Base-by-base conservation (phyloP, 2,329 filamentous ascomycete genomes). In the Keithomyces neogunnii region DNA sequence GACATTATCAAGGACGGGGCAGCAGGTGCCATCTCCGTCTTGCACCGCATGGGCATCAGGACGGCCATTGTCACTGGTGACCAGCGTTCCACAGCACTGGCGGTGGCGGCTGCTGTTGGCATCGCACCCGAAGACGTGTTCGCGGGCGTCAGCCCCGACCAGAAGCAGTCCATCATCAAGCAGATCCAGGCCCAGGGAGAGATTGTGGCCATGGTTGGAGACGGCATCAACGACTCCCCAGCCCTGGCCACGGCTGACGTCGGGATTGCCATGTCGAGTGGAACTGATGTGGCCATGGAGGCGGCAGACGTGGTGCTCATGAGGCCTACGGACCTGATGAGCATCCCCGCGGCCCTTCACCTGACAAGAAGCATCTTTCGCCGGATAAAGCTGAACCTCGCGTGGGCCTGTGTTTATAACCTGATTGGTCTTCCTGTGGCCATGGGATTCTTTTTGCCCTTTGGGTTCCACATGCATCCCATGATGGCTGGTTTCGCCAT, bases 151-250 rank as follows among this genome's bases (percentile, higher is more conserved):
- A 89, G 88, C 3, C 93, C 93, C 0, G 85, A 89, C 56, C 88
- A 95, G 70, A 99, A 99, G 66, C 91, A 95, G 66, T 75, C 79
- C 31, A 95, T 97, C 59, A 78, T 99, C 60, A 80, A 82, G 47
- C 73, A 85, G 50, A 78, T 97, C 19, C 89, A 96, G 70, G 73
- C 76, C 0, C 69, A 76, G 48, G 89, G 89, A 54, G 81, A 90
- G 60, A 75, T 86, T 47, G 89, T 97, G 30, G 93, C 89, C 59
- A 99, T 99, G 93, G 91, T 97, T 11, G 91, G 93, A 49, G 93
- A 99, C 67, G 93, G 93, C 42, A 96, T 99, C 78, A 99, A 99
- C 69, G 93, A 99, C 72, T 96, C 90, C 0, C 93, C 93, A 0
- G 93, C 93, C 1, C 81, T 99, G 9, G 93, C 90, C 0, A 95